Evolutionary conservation across 2,329 filamentous ascomycete species (phyloP).

Genomic region (Sodiomyces alkalinus): DNA sequence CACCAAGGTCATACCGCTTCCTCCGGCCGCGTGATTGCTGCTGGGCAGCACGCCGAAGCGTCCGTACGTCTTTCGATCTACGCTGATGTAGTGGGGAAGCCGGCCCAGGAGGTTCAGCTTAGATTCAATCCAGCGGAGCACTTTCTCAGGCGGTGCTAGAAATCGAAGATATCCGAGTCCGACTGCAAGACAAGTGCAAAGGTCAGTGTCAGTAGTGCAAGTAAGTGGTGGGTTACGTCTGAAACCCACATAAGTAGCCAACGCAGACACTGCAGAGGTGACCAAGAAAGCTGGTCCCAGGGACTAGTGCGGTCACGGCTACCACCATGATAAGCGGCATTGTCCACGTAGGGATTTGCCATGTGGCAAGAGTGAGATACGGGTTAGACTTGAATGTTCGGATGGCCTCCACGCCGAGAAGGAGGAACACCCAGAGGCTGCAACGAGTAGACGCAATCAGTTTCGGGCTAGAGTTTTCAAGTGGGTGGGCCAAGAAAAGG

Average conservation of each 20-base stretch:
- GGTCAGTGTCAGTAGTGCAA: conserved; percentile 7
- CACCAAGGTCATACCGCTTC: too few species aligned
- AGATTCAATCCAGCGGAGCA: conserved; percentile 73
- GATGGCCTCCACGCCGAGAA: conserved; percentile 73
- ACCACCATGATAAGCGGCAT: conserved; percentile 68
- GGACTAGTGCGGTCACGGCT: conserved; percentile 61
- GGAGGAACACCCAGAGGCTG: conserved; percentile 85
- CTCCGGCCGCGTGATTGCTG: conserved; percentile 20
- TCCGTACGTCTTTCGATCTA: conserved; percentile 92
- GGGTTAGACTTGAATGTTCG: conserved; percentile 75
- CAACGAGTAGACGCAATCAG: conserved; percentile 1
- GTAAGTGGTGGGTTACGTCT: conserved; percentile 1
- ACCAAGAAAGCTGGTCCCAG: conserved; percentile 69
- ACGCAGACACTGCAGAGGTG: conserved; percentile 73
- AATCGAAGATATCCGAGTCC: conserved; percentile 82
- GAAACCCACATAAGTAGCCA: conserved; percentile 66
- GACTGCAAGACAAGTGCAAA: conserved; percentile 29
- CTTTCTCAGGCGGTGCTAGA: conserved; percentile 77
- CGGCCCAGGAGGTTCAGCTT: conserved; percentile 74
- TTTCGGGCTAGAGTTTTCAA: neutral
- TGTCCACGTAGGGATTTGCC: conserved; percentile 80
- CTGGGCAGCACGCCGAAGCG: conserved; percentile 77
- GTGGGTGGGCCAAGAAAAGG: neutral
- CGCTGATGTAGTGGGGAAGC: conserved; percentile 81
- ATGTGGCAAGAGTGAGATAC: conserved; percentile 46